Base-by-base conservation (phyloP, 805 yeast species). In the Metschnikowia kunwiensis region DNA sequence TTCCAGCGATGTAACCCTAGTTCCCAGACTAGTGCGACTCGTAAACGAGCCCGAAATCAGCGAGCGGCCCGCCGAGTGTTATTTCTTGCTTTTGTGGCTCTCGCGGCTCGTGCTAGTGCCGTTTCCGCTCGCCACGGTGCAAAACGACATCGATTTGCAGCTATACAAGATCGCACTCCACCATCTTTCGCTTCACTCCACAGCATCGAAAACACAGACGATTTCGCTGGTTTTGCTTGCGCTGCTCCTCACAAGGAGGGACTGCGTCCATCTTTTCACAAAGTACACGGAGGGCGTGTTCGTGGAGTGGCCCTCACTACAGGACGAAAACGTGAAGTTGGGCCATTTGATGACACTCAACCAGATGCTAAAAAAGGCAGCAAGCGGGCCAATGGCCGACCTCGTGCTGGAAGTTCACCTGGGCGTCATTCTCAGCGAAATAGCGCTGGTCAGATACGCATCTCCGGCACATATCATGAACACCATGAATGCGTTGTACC, bases 71-170 rank as follows among this genome's bases (percentile, higher is more conserved):
- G 47, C 47, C 36, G 65, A 62, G 34, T 35, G 42, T 1, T 64
- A 61, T 39, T 30, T 80, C 8, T 52, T 78, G 27, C 57, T 87
- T 7, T 62, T 83, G 3, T 89, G 96, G 95, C 66, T 86, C 7
- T 72, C 82, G 0, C 76, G 81, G 7, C 60, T 88, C 15, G 72
- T 79, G 0, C 61, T 84, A n/a, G 76, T 80, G 0, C 97, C 97
- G 0, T 88, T 89, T 51, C 70, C 75, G 2, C 61, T 89, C 17
- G 58, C 56, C 1, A 44, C 59, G 0, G 57, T 81, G 11, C 43
- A 54, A 2, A 39, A 52, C 0, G 38, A 57, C 0, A 55, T 74
- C 5, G 50, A 72, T 4, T 44, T 49, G 1, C 35, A 54, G 2
- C 48, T 81, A 1, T 70, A 65, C 28, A 40, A 46, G 0, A 42